Evolutionary conservation across 192 early-diverging fungal species (phyloP), one percentile per base, ranked within the genome.

Genomic region (Coemansia sp.): DNA sequence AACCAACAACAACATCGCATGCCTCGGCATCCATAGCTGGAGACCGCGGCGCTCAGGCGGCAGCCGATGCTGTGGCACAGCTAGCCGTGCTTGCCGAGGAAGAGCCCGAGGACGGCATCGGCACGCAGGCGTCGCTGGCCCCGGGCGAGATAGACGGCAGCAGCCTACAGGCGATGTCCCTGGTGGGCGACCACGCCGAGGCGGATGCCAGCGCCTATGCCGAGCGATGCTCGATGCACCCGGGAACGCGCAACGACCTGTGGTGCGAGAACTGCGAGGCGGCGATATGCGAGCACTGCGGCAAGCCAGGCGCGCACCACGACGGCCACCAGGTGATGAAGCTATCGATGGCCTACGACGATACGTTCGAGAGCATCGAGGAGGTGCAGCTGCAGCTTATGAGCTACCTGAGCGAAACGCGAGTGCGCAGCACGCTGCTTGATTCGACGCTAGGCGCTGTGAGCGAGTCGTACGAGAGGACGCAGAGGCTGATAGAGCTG

Each of bases 181-280:
- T 52, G 20, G 19, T n/a, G 10, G 50, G 50, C 50, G 1, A 25
- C 50, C 10, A 28, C 24, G 24, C 8, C 50, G 50, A 52, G 24
- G 10, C 25, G 4, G 49, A 51, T 25, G 49, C 25, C 4, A 56
- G 7, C 14, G 14, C n/a, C 3, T 20, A 32, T 29, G 6, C 39
- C 3, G 77, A 80, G 30, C 71, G 71, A n/a, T 81, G 78, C 60
- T 14, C 34, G n/a, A 60, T 48, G 39, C 78, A 81, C 56, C 78
- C 72, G 5, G 78, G 78, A 1, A 32, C 59, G 10, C 68, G 69
- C 27, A 67, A 74, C 53, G 72, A 74, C 25, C 42, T 68, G 49
- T 81, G 78, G 78, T 81, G 78, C 62, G 60, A 60, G 20, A 45
- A 62, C 1, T 81, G 78, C 63, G 49, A 52, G 7, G 23, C 45